Conservation (phyloP, 2,329 filamentous ascomycete genomes). For the Cercospora beticola region DNA sequence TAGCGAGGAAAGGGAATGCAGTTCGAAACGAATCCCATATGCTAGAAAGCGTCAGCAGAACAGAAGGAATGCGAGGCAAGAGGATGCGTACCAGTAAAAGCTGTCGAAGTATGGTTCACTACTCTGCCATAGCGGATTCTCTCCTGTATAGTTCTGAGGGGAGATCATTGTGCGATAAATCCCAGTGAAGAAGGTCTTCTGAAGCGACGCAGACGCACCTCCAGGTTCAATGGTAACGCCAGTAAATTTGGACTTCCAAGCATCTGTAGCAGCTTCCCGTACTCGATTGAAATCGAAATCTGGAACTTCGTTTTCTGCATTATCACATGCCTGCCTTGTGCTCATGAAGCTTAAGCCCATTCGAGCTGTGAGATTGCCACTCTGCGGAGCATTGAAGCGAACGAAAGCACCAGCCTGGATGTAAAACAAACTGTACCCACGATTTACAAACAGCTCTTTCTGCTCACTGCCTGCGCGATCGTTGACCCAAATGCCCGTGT, state of each 20-base stretch:
- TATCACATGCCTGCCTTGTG: conserved; percentile 61
- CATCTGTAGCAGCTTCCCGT: conserved; percentile 40
- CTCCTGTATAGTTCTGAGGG: conserved; percentile 67
- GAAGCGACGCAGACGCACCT: conserved; percentile 52
- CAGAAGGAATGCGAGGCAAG: not conserved
- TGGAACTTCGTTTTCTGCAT: conserved; percentile 66
- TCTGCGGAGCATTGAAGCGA: conserved; percentile 16
- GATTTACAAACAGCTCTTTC: conserved; percentile 37
- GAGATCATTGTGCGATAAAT: conserved; percentile 69
- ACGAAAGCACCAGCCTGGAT: conserved; percentile 39
- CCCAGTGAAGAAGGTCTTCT: conserved; percentile 59
- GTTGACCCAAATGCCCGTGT: conserved; percentile 59
- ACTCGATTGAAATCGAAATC: conserved; percentile 61
- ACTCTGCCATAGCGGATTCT: conserved; percentile 65
- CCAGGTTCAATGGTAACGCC: conserved; percentile 39
- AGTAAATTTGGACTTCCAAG: conserved; percentile 41
- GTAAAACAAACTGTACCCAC: conserved; percentile 35
- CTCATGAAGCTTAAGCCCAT: conserved; percentile 70
- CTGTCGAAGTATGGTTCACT: conserved; percentile 69
- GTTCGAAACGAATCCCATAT: conserved; percentile 66
- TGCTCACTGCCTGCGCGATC: conserved; percentile 48
- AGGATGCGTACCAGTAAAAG: conserved; percentile 54
- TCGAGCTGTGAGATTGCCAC: conserved; percentile 54
- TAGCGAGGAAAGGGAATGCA: conserved; percentile 61
- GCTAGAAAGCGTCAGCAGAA: not conserved